Evolutionary conservation across 108 stramenopile species (phyloP).

Genomic region (Cyclotella sp.): DNA sequence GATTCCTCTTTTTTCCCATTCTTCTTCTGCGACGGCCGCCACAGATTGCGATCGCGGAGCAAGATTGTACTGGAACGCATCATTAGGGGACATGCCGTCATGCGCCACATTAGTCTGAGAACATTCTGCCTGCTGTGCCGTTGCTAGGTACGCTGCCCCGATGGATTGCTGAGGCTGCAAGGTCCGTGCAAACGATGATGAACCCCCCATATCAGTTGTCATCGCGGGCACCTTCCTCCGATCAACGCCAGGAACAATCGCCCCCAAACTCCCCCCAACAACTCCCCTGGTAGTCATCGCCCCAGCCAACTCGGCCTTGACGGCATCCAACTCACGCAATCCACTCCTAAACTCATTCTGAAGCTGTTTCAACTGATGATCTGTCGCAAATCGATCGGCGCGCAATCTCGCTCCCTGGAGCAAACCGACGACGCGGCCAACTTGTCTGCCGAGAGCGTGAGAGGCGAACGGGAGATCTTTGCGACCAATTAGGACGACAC

Average conservation of each 20-base stretch:
- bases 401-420: constrained; percentile 82
- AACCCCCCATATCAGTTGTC: neutral
- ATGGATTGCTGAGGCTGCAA: constrained; percentile 3
- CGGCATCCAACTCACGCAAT: constrained; percentile 83
- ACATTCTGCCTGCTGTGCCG: constrained; percentile 41
- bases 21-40: constrained; percentile 80
- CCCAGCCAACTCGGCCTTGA: constrained; percentile 83
- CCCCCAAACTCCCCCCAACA: constrained; percentile 49
- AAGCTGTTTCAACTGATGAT: constrained; percentile 75
- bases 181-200: neutral
- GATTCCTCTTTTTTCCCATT: constrained; percentile 87
- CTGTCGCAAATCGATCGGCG: constrained; percentile 79
- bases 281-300: constrained; percentile 43
- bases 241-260: constrained; percentile 63
- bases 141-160: constrained; percentile 46
- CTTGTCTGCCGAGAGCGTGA: constrained; percentile 65
- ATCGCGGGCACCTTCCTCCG: constrained; percentile 22
- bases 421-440: constrained; percentile 83
- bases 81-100: neutral
- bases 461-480: constrained; percentile 75
- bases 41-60: constrained; percentile 67
- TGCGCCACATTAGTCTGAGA: constrained; percentile 15
- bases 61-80: constrained; percentile 15
- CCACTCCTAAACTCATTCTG: constrained; percentile 85
- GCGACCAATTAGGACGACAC: constrained; percentile 66